Evolutionary conservation across 805 yeast genomes (phyloP).

Genomic region (Komagataella pseudopastoris): DNA sequence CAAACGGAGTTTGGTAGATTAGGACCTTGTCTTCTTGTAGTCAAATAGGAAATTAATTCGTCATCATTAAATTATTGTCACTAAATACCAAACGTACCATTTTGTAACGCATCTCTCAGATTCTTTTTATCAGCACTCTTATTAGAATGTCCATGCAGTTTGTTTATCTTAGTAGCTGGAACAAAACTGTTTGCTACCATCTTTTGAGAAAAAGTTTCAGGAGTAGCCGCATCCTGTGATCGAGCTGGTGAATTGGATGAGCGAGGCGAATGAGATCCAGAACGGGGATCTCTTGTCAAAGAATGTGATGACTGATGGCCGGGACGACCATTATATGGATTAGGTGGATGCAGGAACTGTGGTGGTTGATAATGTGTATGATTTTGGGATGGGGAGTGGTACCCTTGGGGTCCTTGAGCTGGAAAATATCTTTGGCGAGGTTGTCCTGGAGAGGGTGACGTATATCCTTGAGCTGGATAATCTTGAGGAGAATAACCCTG

Average conservation of each 20-base stretch:
- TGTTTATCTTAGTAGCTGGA: constrained; percentile 20
- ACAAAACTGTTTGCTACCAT: background rate
- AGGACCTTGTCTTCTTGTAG: too few relatives aligned
- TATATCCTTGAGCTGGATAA: background rate
- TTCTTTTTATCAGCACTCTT: constrained; percentile 33
- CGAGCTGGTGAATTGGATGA: background rate
- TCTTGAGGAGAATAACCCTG: background rate
- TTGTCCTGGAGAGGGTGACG: background rate
- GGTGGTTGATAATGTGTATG: background rate
- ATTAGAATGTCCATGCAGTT: constrained; percentile 26
- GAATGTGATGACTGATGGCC: background rate
- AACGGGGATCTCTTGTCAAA: background rate
- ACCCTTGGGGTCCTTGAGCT: background rate
- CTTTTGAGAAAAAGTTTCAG: background rate
- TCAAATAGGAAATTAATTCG: too few relatives aligned
- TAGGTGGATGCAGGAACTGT: background rate
- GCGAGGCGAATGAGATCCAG: background rate
- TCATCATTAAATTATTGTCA: background rate
- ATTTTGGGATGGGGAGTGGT: background rate
- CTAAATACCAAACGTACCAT: constrained; percentile 57
- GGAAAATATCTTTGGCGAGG: background rate
- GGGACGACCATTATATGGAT: background rate
- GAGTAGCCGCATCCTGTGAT: background rate
- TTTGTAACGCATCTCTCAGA: constrained; percentile 50
- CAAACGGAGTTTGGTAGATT: too few relatives aligned